These are phyloP conservation scores for Teunomyces pallodes DNA, from an alignment of 805 yeast genomes.

Conservation along the genomic window DNA sequence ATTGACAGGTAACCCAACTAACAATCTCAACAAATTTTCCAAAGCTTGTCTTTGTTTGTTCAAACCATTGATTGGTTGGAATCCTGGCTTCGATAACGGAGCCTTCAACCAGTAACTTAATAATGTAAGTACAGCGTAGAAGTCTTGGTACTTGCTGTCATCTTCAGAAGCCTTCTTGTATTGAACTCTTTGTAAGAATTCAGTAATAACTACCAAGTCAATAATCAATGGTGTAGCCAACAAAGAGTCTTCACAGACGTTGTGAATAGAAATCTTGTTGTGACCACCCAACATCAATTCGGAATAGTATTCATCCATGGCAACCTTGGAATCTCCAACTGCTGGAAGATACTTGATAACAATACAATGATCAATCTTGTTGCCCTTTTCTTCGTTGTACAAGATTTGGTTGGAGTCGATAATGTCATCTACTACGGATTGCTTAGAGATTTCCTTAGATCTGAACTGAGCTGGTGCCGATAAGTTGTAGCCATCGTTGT, in stretches of 20 bases:
- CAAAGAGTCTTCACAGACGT: constrained; percentile 94
- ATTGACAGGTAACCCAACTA: constrained; percentile 85
- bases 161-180: constrained; percentile 57
- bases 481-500: constrained; percentile 92
- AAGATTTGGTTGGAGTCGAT: constrained; percentile 82
- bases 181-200: constrained; percentile 81
- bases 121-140: constrained; percentile 84
- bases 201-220: constrained; percentile 86
- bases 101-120: constrained; percentile 96
- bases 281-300: constrained; percentile 98
- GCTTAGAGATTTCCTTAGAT: constrained; percentile 92
- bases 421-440: constrained; percentile 91
- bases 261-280: constrained; percentile 89
- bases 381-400: constrained; percentile 77
- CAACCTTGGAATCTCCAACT: constrained; percentile 94
- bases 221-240: constrained; percentile 93
- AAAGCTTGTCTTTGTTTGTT: constrained; percentile 92
- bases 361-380: constrained; percentile 86
- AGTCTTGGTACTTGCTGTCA: constrained; percentile 51
- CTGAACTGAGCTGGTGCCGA: constrained; percentile 90
- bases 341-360: constrained; percentile 93
- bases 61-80: constrained; percentile 85
- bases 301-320: constrained; percentile 97
- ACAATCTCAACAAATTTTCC: constrained; percentile 84
- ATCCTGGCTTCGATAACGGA: constrained; percentile 89